Base-by-base conservation (phyloP, 2,329 filamentous ascomycete genomes). In the Torrubiellomyces zombiae region DNA sequence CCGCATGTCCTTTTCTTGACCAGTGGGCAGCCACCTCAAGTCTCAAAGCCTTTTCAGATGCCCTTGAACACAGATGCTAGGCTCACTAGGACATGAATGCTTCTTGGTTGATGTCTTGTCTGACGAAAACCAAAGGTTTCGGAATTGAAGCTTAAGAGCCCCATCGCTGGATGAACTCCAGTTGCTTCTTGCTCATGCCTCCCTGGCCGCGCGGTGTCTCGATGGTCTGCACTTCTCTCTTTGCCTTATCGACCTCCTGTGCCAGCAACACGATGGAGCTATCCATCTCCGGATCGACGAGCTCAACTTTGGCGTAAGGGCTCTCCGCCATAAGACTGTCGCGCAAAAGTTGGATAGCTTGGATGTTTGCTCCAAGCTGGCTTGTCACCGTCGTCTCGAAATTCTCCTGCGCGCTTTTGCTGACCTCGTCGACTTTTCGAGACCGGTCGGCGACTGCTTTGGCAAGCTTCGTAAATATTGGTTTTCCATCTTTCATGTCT, bases 281-380 rank as follows among this genome's bases (percentile, higher is more conserved):
- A 28, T 66, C 58, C 18, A 67, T 57, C 15, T 66, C 62, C 0
- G 58, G 53, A 34, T 72, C 67, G 5, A 58, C 45, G 5, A 72
- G 51, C 20, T 48, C 50, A 4, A 66, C 53, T n/a, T 51, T 41
- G 0, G 50, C 49, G 36, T 55, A 67, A 4, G 54, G 45, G 16
- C 55, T 65, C 35, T 71, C 65, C 0, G 60, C 60, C 2, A 69
- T 43, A 1, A 70, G 43, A 20, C 57, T 64, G 29, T 66, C 63
- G 5, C 53, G 46, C 10, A 69, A 40, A 7, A 63, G 37, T 32
- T 62, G 56, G 2, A 68, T 37, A 0, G 63, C 64, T 3, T 51
- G 40, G 11, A 53, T 50, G 0, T 55, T 51, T 30, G 71, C 65
- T 0, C 53, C 42, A 0, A 71, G 36, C 7, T 60, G 53, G 1